Conservation (phyloP, 805 yeast species). For the Ogataea philodendri region DNA sequence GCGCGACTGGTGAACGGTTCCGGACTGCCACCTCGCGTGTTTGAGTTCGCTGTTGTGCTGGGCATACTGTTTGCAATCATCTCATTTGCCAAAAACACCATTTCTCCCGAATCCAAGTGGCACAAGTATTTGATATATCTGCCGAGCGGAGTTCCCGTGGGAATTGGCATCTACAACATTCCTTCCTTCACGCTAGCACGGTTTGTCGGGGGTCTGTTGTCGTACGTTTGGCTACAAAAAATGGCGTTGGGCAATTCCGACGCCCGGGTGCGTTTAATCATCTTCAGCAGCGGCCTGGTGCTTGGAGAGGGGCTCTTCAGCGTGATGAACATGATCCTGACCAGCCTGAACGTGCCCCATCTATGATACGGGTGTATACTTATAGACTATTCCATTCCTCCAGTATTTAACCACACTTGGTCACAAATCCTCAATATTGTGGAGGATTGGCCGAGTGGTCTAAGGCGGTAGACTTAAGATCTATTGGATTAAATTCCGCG, state of each 20-base stretch:
- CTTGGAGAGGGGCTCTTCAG: conserved; percentile 93
- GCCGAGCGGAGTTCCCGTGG: conserved; percentile 96
- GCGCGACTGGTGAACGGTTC: conserved; percentile 88
- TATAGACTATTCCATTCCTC: no score
- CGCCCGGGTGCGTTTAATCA: conserved; percentile 72
- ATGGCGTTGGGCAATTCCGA: conserved; percentile 10
- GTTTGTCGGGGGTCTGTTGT: conserved; percentile 79
- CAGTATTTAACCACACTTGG: not conserved
- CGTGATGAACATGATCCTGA: conserved; percentile 73
- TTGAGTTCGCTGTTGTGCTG: conserved; percentile 55
- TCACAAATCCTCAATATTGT: conserved; percentile 6
- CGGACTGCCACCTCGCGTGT: conserved; percentile 81
- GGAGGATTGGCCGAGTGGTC: conserved; percentile 40
- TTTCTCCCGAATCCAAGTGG: conserved; percentile 35
- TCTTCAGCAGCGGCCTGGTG: conserved; percentile 87
- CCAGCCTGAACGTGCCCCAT: conserved; percentile 67
- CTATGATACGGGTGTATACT: conserved; percentile 25
- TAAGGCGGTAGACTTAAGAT: conserved; percentile 40
- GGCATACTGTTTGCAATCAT: conserved; percentile 69
- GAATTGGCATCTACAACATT: conserved; percentile 91
- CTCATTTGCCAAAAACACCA: conserved; percentile 58
- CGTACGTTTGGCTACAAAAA: conserved; percentile 54
- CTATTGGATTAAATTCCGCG: conserved; percentile 37
- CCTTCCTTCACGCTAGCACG: conserved; percentile 94
- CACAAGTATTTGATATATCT: conserved; percentile 50